Evolutionary conservation across 805 yeast genomes (phyloP), one percentile per base, ranked within the genome.

Genomic region (Huiozyma naganishii): DNA sequence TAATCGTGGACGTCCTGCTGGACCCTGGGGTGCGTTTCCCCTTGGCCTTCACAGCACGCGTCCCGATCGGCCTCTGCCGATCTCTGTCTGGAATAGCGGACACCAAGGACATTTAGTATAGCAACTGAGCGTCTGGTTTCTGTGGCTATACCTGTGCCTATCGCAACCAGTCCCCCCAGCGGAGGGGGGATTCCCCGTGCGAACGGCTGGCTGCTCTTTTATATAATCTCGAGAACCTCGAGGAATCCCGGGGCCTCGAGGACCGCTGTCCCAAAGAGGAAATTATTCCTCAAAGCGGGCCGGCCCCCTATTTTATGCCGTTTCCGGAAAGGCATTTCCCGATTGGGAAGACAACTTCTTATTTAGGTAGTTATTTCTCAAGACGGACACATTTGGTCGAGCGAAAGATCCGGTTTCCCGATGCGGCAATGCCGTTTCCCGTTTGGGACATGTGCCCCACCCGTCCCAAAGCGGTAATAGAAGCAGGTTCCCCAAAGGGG

Each of bases 81-180:
- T 30, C 33, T 11, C 33, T 30, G 9, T 49, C 51, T 30, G 52
- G 45, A 7, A 49, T 36, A 2, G 64, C 57, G 17, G 64, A 59
- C 11, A 60, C 57, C 45, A 61, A 52, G 17, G 66, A 61, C 66
- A 61, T 61, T 32, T 17, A n/a, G 34, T 32, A 32, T 32, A 32
- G 23, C 23, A 17, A 4, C 23, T 17, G 23, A 3, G 23, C 23
- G 23, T 17, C 23, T 4, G 10, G n/a, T 32, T 32, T 32, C 4
- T 4, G 34, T 32, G 10, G 34, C 4, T 32, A 32, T n/a, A 10
- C 34, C 34, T 32, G 34, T 32, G n/a, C n/a, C 4, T 10, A 10
- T 32, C 34, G 2, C 10, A 32, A 32, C 23, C 23, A 4, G 23
- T 17, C 4, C 23, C 23, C 23, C 4, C 23, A 17, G 4, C 23